Base-by-base conservation (phyloP, 768 basidiomycete species). In the Postia placenta region DNA sequence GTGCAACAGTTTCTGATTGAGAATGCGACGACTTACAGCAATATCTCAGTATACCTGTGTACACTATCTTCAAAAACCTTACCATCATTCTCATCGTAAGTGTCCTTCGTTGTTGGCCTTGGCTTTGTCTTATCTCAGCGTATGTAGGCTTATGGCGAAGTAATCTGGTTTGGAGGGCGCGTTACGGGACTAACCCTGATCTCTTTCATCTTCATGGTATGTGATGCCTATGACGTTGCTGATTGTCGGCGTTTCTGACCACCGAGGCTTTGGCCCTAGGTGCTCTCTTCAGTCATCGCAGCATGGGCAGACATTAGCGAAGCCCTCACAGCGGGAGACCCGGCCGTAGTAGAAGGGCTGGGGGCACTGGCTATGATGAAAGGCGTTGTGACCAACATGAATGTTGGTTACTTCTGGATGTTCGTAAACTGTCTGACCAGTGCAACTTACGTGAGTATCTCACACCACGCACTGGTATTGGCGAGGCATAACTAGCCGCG, bases 51-150 rank as follows among this genome's bases (percentile, higher is more conserved):
- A 98, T 99, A 67, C 96, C 96, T 0, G 84, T 97, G 23, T 99
- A 97, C 69, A 98, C 96, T 0, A 98, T 99, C 55, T 98, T 98
- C 80, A 99, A 99, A 69, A 99, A 99, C 65, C 63, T 98, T 60
- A 97, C 96, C n/a, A 99, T 98, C 60, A 98, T 99, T 56, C 78
- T 99, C 24, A 98, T 98, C 62, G 94, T 92, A 55, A 56, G 86
- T 74, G 11, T 19, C 11, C 42, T 48, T 17, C 23, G 5, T 27
- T 19, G 24, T 3, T 37, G 23, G 14, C 23, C 5, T 38, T 12
- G 23, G 6, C 23, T 50, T 28, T 40, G 23, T 17, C 47, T 20
- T 27, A 45, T 33, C 24, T 12, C 4, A 23, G 15, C 22, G 15
- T 17, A 11, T 27, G 9, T 48, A 94, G 92, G 93, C 96, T 6